Base-by-base conservation (phyloP, 495 filamentous ascomycete species). In the Talaromyces liani region DNA sequence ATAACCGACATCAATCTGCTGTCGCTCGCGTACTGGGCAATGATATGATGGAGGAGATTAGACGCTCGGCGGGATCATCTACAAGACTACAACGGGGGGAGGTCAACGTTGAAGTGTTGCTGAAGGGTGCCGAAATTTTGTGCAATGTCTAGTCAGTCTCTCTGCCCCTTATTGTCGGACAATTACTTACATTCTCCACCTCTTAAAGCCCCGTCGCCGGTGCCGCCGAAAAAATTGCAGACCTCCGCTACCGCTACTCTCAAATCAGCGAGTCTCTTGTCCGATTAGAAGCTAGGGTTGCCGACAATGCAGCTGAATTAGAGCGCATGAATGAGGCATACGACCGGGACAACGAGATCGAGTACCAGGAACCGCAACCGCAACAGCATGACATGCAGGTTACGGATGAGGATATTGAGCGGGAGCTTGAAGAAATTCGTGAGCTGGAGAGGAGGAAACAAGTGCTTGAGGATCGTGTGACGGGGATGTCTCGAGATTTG, bases 81-180 rank as follows among this genome's bases (percentile, higher is more conserved):
- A 66, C 66, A 3, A 69, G 74, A 25, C 72, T 73, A n/a, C 58
- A 75, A 45, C 82, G 80, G 61, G 82, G 82, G 10, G 92, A 97
- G 41, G 80, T 98, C 6, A 91, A 98, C 73, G 87, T 98, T 24
- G 90, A 96, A 70, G 80, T 95, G 4, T 74, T 98, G 36, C 80
- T 98, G 18, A 82, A 84, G 60, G 93, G 94, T 1, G 94, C 93
- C 3, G 92, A 98, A 78, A 96, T 92, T 76, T 80, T 98, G 27
- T 92, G 91, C 69, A 82, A 80, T 55, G 92, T 96, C 36, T 98
- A 97, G 83, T 91, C 83, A 65, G 82, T 78, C 29, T 12, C 14
- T 29, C 41, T 63, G 3, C 49, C 6, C 49, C 25, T 47, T 14
- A 12, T 53, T 29, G 24, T 33, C 49, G 29, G 5, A 20, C 54